These are phyloP conservation scores for Thyridium curvatum DNA, from an alignment of 2,329 filamentous ascomycete species.

Conservation along the genomic window DNA sequence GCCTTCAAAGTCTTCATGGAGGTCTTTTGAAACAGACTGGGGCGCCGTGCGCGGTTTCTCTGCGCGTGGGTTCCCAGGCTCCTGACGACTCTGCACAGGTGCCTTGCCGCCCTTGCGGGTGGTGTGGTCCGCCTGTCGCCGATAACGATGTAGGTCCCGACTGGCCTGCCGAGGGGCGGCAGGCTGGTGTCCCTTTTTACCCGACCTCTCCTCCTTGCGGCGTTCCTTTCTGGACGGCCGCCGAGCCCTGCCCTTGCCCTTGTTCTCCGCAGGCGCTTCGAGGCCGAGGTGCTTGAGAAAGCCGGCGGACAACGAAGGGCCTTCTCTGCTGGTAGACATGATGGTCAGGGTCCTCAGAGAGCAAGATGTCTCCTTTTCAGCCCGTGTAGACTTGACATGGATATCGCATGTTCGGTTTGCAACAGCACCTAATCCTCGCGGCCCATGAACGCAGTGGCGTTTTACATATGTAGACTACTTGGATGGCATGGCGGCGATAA, in stretches of 20 bases:
- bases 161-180: conserved; percentile 7
- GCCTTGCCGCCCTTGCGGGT: too few relatives aligned
- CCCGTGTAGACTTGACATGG: too few relatives aligned
- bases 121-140: too few relatives aligned
- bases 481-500: too few relatives aligned
- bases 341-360: too few relatives aligned
- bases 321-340: conserved; percentile 5
- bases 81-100: too few relatives aligned
- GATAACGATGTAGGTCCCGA: conserved; percentile 3
- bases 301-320: conserved; percentile 3
- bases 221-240: conserved; percentile 51
- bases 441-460: too few relatives aligned
- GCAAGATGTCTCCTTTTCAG: too few relatives aligned
- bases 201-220: conserved; percentile 57
- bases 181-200: conserved; percentile 46
- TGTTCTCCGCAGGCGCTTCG: conserved; percentile 9
- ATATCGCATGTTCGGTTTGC: too few relatives aligned
- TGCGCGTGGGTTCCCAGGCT: too few relatives aligned
- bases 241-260: conserved; percentile 4
- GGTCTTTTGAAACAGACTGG: conserved; percentile 4
- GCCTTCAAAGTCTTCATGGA: conserved; percentile 12
- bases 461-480: too few relatives aligned
- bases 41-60: neutral
- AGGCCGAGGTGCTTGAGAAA: conserved; percentile 29
- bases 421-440: too few relatives aligned